Percentiles rank a stretch among this genome's conserved stretches.
These are phyloP conservation scores for Penicillium capsulatum DNA, from an alignment of 2,329 filamentous ascomycete genomes.

Conservation along the genomic window DNA sequence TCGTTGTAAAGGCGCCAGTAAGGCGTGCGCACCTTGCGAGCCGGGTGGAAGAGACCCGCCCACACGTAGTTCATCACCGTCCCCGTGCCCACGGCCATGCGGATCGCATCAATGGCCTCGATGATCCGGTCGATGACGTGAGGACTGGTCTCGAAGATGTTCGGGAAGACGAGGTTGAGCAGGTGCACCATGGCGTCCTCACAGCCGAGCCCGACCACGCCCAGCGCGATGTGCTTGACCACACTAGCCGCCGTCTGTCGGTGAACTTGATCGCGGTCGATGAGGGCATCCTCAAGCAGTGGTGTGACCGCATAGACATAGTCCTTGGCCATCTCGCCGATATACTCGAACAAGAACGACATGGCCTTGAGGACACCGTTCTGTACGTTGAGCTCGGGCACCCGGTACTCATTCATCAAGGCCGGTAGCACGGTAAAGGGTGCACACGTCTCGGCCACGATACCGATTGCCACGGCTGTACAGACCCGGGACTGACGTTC, in stretches of 20 bases:
- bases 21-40: constrained; percentile 85
- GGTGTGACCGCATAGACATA: constrained; percentile 98
- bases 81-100: constrained; percentile 87
- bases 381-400: constrained; percentile 96
- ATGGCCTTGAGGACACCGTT: constrained; percentile 97
- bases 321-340: constrained; percentile 99
- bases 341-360: constrained; percentile 97
- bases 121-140: constrained; percentile 98
- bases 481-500: constrained; percentile 98
- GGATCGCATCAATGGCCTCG: constrained; percentile 92
- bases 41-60: constrained; percentile 95
- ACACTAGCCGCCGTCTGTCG: constrained; percentile 93
- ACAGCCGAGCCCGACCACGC: constrained; percentile 94
- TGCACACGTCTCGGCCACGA: constrained; percentile 96
- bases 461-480: constrained; percentile 96
- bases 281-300: constrained; percentile 90
- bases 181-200: constrained; percentile 98
- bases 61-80: constrained; percentile 97
- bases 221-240: constrained; percentile 95
- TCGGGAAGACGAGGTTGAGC: constrained; percentile 92
- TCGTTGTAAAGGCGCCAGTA: constrained; percentile 98
- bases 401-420: constrained; percentile 98
- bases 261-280: constrained; percentile 96
- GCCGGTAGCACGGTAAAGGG: constrained; percentile 98
- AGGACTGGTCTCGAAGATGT: constrained; percentile 94